Percentiles rank a stretch among this genome's conserved stretches.
phyloP scores from a whole-genome alignment of 371 early-diverging fungal genomes.

The Mucor plumbeus region DNA sequence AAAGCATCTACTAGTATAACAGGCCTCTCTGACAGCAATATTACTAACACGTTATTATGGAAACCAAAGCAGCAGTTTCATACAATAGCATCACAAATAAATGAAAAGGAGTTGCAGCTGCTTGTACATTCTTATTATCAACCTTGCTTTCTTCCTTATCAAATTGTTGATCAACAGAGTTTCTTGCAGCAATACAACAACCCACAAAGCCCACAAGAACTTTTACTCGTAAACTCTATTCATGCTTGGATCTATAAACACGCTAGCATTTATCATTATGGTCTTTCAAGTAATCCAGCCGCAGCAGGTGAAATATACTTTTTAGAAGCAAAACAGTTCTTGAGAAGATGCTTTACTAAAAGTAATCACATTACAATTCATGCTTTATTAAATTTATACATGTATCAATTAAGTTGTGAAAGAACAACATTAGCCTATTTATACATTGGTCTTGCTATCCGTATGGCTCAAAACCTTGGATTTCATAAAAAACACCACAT shows the following conservation, averaged over 20 bases:
- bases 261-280: constrained; percentile 53
- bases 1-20: constrained; percentile 37
- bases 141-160: constrained; percentile 57
- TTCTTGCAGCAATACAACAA: constrained; percentile 48
- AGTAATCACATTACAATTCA: constrained; percentile 60
- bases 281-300: constrained; percentile 21
- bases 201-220: constrained; percentile 35
- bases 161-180: constrained; percentile 56
- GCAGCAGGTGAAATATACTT: constrained; percentile 61
- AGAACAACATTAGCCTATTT: constrained; percentile 60
- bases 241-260: constrained; percentile 65
- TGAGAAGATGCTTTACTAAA: constrained; percentile 60
- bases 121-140: constrained; percentile 55
- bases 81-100: not conserved
- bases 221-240: constrained; percentile 57
- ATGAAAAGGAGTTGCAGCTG: not conserved
- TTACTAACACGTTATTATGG: not conserved
- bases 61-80: not conserved
- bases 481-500: constrained; percentile 56
- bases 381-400: constrained; percentile 62
- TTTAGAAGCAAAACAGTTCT: constrained; percentile 58
- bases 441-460: constrained; percentile 63
- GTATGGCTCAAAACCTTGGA: constrained; percentile 68
- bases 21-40: not conserved
- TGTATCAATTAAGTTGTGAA: constrained; percentile 64